A percentile compares a stretch with the other conserved stretches of the same genome.
Conservation (phyloP, 192 early-diverging fungal genomes). For the Mortierella antarctica region DNA sequence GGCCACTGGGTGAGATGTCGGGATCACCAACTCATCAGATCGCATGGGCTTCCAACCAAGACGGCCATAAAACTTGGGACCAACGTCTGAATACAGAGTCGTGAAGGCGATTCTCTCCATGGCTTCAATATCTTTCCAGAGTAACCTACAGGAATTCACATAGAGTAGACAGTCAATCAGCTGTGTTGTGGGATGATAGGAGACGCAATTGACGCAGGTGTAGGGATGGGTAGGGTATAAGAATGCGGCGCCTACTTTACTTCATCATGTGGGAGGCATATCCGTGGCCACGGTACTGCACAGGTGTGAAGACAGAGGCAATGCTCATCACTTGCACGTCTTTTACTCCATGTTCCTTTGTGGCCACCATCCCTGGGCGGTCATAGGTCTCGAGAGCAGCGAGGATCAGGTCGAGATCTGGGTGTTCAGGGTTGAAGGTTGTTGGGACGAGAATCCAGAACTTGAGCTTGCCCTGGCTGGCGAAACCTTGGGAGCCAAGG, state of each 20-base stretch:
- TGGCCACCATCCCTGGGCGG: conserved; percentile 24
- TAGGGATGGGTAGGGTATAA: background rate
- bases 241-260: background rate
- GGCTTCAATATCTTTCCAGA: conserved; percentile 31
- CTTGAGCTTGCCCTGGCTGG: conserved; percentile 22
- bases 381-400: conserved; percentile 30
- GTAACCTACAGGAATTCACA: conserved; percentile 10
- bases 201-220: too few species aligned
- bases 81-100: conserved; percentile 42
- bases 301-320: conserved; percentile 40
- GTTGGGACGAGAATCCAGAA: conserved; percentile 41
- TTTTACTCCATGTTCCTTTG: conserved; percentile 23
- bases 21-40: conserved; percentile 31
- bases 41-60: conserved; percentile 25
- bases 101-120: conserved; percentile 26
- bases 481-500: conserved; percentile 18
- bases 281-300: conserved; percentile 16
- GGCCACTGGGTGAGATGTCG: conserved; percentile 2
- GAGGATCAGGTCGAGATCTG: conserved; percentile 21
- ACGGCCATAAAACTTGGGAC: conserved; percentile 29
- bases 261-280: conserved; percentile 40
- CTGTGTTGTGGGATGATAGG: too few species aligned
- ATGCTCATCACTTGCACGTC: conserved; percentile 30
- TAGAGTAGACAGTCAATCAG: background rate
- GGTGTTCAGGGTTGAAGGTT: conserved; percentile 22